Conservation (phyloP, 2,329 filamentous ascomycete species). For the Colletotrichum trifolii region DNA sequence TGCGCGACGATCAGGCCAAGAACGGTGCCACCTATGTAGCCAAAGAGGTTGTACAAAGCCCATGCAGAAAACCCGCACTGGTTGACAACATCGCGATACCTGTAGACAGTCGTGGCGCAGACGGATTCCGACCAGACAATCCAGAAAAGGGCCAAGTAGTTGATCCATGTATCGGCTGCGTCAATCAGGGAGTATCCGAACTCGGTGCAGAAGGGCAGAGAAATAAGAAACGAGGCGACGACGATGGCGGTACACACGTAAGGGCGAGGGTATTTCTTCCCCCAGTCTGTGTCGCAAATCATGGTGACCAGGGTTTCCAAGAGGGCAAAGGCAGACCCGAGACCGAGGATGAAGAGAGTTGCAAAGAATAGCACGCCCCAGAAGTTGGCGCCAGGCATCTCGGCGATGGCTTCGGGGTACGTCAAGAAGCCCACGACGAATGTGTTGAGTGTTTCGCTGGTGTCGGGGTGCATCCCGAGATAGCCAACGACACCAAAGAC, state of each 20-base stretch:
- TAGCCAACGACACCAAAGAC: slow-evolving; percentile 64
- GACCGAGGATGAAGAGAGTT: slow-evolving; percentile 63
- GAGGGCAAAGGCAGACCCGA: slow-evolving; percentile 65
- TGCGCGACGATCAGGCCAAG: slow-evolving; percentile 60
- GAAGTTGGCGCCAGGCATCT: slow-evolving; percentile 66
- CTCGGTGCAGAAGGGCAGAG: slow-evolving; percentile 63
- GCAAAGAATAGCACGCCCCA: slow-evolving; percentile 66
- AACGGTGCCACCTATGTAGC: slow-evolving; percentile 60
- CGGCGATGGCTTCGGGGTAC: slow-evolving; percentile 60
- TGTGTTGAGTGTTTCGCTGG: slow-evolving; percentile 53
- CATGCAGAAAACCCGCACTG: slow-evolving; percentile 56
- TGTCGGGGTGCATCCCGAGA: slow-evolving; percentile 46
- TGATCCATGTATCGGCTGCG: slow-evolving; percentile 64
- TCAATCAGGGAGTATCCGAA: slow-evolving; percentile 64
- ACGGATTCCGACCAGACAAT: slow-evolving; percentile 62
- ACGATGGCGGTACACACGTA: slow-evolving; percentile 57
- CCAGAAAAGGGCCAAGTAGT: slow-evolving; percentile 62
- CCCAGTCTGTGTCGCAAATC: slow-evolving; percentile 55
- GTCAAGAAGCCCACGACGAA: slow-evolving; percentile 67
- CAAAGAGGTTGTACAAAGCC: slow-evolving; percentile 52
- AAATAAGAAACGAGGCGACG: slow-evolving; percentile 58
- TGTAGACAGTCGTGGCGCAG: slow-evolving; percentile 61
- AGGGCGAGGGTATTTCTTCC: slow-evolving; percentile 53
- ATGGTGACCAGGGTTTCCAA: slow-evolving; percentile 63
- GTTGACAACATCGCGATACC: slow-evolving; percentile 56